Base-by-base conservation (phyloP, 1,284 basidiomycete genomes). In the Mycena sp. region DNA sequence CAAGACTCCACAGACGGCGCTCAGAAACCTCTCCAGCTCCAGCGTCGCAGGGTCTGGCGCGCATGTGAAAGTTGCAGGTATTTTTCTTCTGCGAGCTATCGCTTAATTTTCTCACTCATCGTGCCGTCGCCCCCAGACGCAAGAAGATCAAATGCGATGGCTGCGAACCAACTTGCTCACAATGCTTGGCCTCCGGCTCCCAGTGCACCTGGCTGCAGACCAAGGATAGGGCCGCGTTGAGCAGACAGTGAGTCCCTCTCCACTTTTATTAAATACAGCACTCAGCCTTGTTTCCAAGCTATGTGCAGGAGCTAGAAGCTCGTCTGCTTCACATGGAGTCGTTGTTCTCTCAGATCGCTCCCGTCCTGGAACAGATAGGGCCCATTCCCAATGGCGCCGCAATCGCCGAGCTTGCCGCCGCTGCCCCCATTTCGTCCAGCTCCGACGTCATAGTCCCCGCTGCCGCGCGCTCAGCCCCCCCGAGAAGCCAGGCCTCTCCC, bases 141-240 rank as follows among this genome's bases (percentile, higher is more conserved):
- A 94, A 94, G 85, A 94, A 94, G 84, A 93, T 94, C 74, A 94
- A 94, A 75, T 94, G 92, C 76, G 92, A 94, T 79, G 92, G 92
- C 66, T 85, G 81, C 70, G 92, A 94, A 73, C 92, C 92, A 14
- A 90, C 88, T n/a, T 94, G 92, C 70, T 89, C 90, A 0, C 92
- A 94, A 70, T 94, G 92, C 72, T 74, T 85, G 16, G 79, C 86
- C 38, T 90, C 90, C 12, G 87, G 86, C 55, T 89, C 90, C 5
- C 85, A 88, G 68, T 94, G 92, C 73, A 92, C 90, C 43, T 94
- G 92, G 92, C 80, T 93, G 43, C 92, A 94, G 78, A 94, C 92
- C 10, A 94, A 93, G 78, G 92, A 94, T 76, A 85, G 92, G 72
- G 92, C 92, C 37, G 92, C 92, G 6, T 78, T 94, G 64, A 94